phyloP scores from a whole-genome alignment of 768 basidiomycete species.

The Podaxis pistillaris region DNA sequence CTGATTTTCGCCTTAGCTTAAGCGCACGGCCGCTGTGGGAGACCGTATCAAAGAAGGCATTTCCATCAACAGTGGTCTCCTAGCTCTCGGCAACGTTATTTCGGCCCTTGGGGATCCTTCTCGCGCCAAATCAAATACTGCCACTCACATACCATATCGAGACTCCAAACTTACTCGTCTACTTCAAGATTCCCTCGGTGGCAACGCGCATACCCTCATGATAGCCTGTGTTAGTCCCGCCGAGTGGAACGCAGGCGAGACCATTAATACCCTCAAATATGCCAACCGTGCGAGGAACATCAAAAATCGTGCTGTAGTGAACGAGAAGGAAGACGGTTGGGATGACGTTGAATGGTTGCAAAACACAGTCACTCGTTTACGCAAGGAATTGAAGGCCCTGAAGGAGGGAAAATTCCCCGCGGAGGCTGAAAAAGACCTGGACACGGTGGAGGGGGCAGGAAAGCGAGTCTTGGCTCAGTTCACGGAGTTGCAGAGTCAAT shows the following conservation, averaged over 20 bases:
- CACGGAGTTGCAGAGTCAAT: conserved; percentile 82
- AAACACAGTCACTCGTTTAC: conserved; percentile 75
- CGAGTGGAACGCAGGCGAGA: conserved; percentile 94
- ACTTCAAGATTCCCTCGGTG: conserved; percentile 94
- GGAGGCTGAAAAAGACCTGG: conserved; percentile 31
- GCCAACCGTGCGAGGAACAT: conserved; percentile 97
- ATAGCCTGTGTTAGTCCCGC: conserved; percentile 96
- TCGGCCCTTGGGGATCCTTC: conserved; percentile 95
- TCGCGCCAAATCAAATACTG: conserved; percentile 78
- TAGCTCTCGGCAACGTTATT: conserved; percentile 97
- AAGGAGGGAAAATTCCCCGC: conserved; percentile 59
- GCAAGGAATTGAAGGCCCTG: conserved; percentile 81
- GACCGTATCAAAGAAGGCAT: conserved; percentile 99
- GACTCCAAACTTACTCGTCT: conserved; percentile 97
- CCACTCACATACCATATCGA: conserved; percentile 93
- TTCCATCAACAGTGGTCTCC: conserved; percentile 94
- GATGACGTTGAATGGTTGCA: conserved; percentile 98
- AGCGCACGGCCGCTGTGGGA: conserved; percentile 93
- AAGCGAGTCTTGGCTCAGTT: conserved; percentile 80
- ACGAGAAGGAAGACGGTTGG: conserved; percentile 97
- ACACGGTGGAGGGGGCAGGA: conserved; percentile 56
- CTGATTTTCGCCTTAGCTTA: conserved; percentile 55
- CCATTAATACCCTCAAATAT: conserved; percentile 93
- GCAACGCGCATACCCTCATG: conserved; percentile 98
- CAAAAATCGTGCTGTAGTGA: conserved; percentile 89